These are phyloP conservation scores for Calonectria multiphialidica DNA, from an alignment of 2,329 filamentous ascomycete genomes.

Conservation along the genomic window DNA sequence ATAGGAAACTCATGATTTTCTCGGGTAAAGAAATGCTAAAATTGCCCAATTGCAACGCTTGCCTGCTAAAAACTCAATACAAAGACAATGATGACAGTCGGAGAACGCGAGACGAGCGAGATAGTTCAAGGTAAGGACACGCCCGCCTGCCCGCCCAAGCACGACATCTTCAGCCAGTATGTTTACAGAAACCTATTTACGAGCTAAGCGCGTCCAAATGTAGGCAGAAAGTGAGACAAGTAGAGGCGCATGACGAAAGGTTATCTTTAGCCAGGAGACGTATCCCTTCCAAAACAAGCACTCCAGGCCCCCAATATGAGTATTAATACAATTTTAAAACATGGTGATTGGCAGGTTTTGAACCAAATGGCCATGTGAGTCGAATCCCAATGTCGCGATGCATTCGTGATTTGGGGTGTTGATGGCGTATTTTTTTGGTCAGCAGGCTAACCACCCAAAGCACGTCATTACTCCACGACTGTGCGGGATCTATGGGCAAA, in stretches of 20 bases:
- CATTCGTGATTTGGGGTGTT: constrained; percentile 14
- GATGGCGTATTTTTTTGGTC: constrained; percentile 8
- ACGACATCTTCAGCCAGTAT: constrained; percentile 11
- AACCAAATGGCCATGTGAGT: constrained; percentile 1
- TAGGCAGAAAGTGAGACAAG: neutral
- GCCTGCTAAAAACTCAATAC: neutral
- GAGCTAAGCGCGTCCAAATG: neutral
- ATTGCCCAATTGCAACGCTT: neutral
- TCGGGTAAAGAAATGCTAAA: neutral
- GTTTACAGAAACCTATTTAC: neutral
- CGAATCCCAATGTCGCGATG: constrained; percentile 12
- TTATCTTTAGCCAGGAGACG: neutral
- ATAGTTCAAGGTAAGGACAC: neutral
- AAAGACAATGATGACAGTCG: neutral
- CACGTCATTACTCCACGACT: neutral
- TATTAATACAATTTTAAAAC: neutral
- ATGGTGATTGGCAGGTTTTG: constrained; percentile 6
- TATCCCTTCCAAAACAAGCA: constrained; percentile 6
- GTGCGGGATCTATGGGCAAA: neutral
- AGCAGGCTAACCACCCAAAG: constrained; percentile 2
- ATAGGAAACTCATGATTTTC: constrained; percentile 10
- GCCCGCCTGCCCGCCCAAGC: neutral
- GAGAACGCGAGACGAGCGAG: neutral
- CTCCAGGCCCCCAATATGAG: neutral
- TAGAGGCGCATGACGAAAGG: neutral